These are phyloP conservation scores for Suillus placidus DNA, from an alignment of 768 basidiomycete genomes.

Conservation along the genomic window DNA sequence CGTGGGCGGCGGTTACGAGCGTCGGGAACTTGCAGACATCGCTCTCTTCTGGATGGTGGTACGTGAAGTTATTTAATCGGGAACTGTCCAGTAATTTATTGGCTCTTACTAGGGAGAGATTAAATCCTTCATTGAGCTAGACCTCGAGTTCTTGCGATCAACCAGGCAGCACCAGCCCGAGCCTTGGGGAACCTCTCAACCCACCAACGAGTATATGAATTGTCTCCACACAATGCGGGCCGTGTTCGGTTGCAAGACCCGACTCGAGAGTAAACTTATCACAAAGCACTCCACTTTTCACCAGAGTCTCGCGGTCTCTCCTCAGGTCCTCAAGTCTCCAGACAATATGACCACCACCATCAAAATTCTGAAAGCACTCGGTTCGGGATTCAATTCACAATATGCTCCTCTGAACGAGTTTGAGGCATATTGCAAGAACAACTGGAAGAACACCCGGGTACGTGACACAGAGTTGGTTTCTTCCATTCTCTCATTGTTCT, in stretches of 20 bases:
- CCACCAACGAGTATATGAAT: slow-evolving; percentile 11
- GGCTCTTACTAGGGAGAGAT: slow-evolving; percentile 8
- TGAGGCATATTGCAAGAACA: slow-evolving; percentile 6
- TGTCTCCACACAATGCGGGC: background rate
- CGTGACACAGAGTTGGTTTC: background rate
- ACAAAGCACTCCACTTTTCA: slow-evolving; percentile 1
- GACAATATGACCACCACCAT: slow-evolving; percentile 6
- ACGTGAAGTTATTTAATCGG: background rate
- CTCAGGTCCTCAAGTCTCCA: slow-evolving; percentile 3
- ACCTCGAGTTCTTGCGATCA: slow-evolving; percentile 5
- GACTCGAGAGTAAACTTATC: slow-evolving; percentile 1
- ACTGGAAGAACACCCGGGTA: slow-evolving; percentile 2
- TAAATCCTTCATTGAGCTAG: background rate
- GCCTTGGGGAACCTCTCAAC: slow-evolving; percentile 13
- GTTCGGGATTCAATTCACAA: background rate
- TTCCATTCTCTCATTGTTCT: too few relatives aligned
- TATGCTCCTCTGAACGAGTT: slow-evolving; percentile 9
- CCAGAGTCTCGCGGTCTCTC: slow-evolving; percentile 6
- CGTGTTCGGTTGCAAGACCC: slow-evolving; percentile 8
- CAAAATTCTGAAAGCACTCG: background rate
- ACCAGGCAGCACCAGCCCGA: slow-evolving; percentile 9
- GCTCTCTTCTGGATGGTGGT: slow-evolving; percentile 29
- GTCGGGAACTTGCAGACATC: slow-evolving; percentile 20
- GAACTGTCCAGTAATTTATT: background rate
- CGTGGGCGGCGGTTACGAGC: slow-evolving; percentile 20